Evolutionary conservation across 2,329 filamentous ascomycete genomes (phyloP).

Genomic region (Fusarium bactridioides): DNA sequence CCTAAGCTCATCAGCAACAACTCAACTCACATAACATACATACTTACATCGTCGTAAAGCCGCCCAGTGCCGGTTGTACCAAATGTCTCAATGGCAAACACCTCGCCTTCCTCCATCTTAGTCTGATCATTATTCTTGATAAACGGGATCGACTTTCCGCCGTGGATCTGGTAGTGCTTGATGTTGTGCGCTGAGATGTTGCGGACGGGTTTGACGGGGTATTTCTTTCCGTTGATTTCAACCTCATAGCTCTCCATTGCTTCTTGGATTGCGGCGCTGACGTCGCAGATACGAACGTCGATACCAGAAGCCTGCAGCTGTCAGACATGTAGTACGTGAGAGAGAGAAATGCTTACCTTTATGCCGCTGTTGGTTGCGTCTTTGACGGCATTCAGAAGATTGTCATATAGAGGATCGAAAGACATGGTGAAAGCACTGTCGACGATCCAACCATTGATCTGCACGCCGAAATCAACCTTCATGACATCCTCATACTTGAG

Average conservation of each 20-base stretch:
- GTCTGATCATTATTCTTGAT: constrained; percentile 83
- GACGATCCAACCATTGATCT: constrained; percentile 78
- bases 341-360: constrained; percentile 49
- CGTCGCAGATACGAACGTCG: constrained; percentile 84
- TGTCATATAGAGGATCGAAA: constrained; percentile 76
- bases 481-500: constrained; percentile 75
- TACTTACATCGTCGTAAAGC: constrained; percentile 75
- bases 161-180: constrained; percentile 84
- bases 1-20: constrained; percentile 38
- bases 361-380: constrained; percentile 85
- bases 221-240: constrained; percentile 77
- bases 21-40: accelerated
- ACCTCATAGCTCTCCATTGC: constrained; percentile 91
- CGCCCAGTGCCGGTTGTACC: constrained; percentile 87
- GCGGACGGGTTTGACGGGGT: constrained; percentile 81
- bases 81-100: constrained; percentile 94
- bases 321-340: not conserved
- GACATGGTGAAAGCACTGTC: constrained; percentile 80
- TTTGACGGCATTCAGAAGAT: constrained; percentile 73
- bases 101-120: constrained; percentile 95
- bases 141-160: constrained; percentile 87
- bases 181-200: constrained; percentile 89
- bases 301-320: constrained; percentile 69
- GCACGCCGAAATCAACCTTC: constrained; percentile 81
- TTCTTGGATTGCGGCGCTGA: constrained; percentile 83